phyloP scores from a whole-genome alignment of 495 filamentous ascomycete genomes.

The Glarea lozoyensis region DNA sequence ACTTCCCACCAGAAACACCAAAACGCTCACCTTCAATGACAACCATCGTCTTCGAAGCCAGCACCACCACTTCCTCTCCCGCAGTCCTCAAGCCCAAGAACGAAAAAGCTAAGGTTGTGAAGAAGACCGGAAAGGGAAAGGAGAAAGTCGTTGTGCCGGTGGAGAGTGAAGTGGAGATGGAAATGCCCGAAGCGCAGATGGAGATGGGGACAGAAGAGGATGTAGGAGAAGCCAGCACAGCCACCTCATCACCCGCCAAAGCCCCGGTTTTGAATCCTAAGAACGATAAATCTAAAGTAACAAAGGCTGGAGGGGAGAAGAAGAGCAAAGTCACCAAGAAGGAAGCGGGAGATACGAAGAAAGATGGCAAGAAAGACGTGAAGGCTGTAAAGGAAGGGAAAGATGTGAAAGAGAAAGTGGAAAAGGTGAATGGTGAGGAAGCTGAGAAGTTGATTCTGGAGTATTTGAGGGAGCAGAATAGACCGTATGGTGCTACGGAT shows the following conservation, averaged over 20 bases:
- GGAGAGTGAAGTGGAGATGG: too few species aligned
- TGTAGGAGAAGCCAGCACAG: background rate
- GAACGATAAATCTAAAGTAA: conserved; percentile 18
- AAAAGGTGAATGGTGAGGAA: conserved; percentile 14
- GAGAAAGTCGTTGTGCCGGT: too few species aligned
- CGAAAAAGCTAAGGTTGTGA: too few species aligned
- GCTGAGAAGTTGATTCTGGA: conserved; percentile 13
- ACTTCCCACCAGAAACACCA: too few species aligned
- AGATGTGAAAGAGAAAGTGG: conserved; percentile 14
- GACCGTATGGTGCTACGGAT: conserved; percentile 40
- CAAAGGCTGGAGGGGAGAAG: conserved; percentile 1
- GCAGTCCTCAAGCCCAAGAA: too few species aligned
- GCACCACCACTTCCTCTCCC: too few species aligned
- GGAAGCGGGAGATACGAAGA: background rate
- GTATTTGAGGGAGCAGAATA: conserved; percentile 14
- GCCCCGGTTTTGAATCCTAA: conserved; percentile 14
- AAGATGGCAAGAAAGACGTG: background rate
- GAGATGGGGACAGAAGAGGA: too few species aligned
- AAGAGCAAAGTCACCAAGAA: conserved; percentile 6
- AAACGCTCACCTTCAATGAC: too few species aligned
- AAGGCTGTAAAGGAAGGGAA: conserved; percentile 3
- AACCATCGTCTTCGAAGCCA: too few species aligned
- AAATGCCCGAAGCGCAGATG: too few species aligned
- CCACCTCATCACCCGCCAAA: background rate
- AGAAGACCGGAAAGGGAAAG: too few species aligned